phyloP scores from a whole-genome alignment of 306 rosid species.

The Morella rubra region DNA sequence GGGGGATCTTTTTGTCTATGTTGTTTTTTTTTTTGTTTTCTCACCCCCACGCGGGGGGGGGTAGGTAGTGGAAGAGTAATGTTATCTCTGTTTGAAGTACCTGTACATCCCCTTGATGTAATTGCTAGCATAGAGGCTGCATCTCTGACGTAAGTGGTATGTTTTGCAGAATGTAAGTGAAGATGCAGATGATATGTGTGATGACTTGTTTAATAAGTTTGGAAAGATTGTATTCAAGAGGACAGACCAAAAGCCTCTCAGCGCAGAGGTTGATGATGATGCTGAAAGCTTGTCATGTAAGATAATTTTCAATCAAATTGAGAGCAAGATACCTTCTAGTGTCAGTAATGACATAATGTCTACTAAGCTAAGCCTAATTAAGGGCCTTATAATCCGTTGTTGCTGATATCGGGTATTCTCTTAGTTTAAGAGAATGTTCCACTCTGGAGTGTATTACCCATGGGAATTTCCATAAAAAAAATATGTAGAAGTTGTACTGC shows the following conservation, averaged over 20 bases:
- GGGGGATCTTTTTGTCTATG: not conserved
- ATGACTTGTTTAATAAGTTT: constrained; percentile 71
- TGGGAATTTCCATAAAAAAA: not conserved
- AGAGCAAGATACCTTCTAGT: not conserved
- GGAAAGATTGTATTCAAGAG: constrained; percentile 83
- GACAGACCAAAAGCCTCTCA: constrained; percentile 56
- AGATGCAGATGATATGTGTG: constrained; percentile 85
- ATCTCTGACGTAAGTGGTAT: constrained; percentile 11
- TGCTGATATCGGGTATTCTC: not conserved
- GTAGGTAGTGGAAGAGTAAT: not conserved
- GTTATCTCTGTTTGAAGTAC: not conserved
- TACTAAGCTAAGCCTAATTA: constrained; percentile 7
- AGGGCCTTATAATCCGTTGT: not conserved
- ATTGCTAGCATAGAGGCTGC: not conserved
- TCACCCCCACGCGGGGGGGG: not conserved
- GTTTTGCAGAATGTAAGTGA: constrained; percentile 64
- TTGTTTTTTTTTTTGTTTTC: not conserved
- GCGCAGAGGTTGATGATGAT: constrained; percentile 83
- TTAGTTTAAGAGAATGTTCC: not conserved
- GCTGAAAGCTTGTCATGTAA: constrained; percentile 93
- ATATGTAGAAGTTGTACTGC: not conserved
- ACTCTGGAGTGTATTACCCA: not conserved
- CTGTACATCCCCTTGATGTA: not conserved
- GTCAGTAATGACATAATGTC: constrained; percentile 1
- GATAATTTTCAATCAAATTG: constrained; percentile 29